Base-by-base conservation (phyloP, 208 protist genomes). In the Acanthamoeba culbertsoni region DNA sequence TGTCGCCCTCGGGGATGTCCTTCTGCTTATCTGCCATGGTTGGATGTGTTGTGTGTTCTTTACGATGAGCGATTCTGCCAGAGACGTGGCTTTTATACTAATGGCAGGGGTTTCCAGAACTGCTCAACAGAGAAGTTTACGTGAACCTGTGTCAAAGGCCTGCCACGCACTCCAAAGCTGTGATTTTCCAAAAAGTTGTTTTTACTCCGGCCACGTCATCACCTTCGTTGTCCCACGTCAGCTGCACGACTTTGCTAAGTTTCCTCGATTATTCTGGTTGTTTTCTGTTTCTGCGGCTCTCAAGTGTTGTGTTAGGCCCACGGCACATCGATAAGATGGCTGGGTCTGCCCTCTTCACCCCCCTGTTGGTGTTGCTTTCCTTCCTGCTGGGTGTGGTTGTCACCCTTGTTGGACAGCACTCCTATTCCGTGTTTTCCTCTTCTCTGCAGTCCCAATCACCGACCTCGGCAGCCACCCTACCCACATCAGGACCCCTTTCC, bases 1-100 rank as follows among this genome's bases (percentile, higher is more conserved):
- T 37, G 31, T 97, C 96, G 43, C 53, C 79, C 37, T 48, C 20
- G 18, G 68, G 18, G 23, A 79, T n/a, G 0, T 82, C 71, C 71
- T 82, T 82, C 18, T 53, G 40, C 71, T 82, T 45, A 82, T 82
- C 71, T 14, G 71, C 71, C 71, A 82, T 68, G n/a, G 14, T 68
- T 68, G 8, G 48, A 55, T 55, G 59, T 28, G 7, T 7, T n/a
- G 59, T 68, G 59, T n/a, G 59, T 68, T 8, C 59, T 68, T 7
- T 55, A 18, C 18, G 8, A 55, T 55, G 48, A 23, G 48, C 48
- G 48, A 55, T 23, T n/a, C n/a, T n/a, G n/a, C n/a, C n/a, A n/a
- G n/a, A n/a, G n/a, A n/a, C n/a, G n/a, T n/a, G n/a, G n/a, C n/a
- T n/a, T n/a, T n/a, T n/a, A n/a, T n/a, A n/a, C n/a, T n/a, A n/a